These are phyloP conservation scores for Scleroderma bovista DNA, from an alignment of 768 basidiomycete genomes.

Conservation along the genomic window DNA sequence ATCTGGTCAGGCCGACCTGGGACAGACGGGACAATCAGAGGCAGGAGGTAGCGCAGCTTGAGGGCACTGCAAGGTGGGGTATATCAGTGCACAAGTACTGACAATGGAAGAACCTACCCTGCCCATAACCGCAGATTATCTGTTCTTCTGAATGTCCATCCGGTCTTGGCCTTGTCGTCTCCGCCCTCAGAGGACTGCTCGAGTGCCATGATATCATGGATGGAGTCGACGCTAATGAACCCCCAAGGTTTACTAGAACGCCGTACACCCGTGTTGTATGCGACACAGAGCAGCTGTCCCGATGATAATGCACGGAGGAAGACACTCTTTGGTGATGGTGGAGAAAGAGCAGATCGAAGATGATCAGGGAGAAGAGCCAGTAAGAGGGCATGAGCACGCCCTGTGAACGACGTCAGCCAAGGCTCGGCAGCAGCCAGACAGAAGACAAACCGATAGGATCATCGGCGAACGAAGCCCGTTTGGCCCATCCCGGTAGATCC, in stretches of 20 bases:
- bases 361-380: constrained; percentile 51
- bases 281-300: constrained; percentile 73
- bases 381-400: constrained; percentile 60
- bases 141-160: constrained; percentile 81
- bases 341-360: constrained; percentile 39
- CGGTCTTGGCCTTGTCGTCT: constrained; percentile 45
- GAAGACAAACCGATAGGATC: constrained; percentile 52
- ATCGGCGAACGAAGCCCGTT: constrained; percentile 45
- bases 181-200: constrained; percentile 43
- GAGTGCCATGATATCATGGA: constrained; percentile 74
- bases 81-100: background rate
- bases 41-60: constrained; percentile 75
- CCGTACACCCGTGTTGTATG: constrained; percentile 78
- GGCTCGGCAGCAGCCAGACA: constrained; percentile 1
- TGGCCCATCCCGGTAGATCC: constrained; percentile 76
- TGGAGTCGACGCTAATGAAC: constrained; percentile 67
- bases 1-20: constrained; percentile 24
- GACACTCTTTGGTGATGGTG: constrained; percentile 24
- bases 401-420: constrained; percentile 32
- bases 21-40: constrained; percentile 51
- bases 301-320: constrained; percentile 60
- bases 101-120: constrained; percentile 48
- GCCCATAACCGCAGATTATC: constrained; percentile 85
- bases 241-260: constrained; percentile 85
- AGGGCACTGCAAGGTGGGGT: constrained; percentile 48